phyloP scores from a whole-genome alignment of 208 protist species.

The Leishmania lainsoni region DNA sequence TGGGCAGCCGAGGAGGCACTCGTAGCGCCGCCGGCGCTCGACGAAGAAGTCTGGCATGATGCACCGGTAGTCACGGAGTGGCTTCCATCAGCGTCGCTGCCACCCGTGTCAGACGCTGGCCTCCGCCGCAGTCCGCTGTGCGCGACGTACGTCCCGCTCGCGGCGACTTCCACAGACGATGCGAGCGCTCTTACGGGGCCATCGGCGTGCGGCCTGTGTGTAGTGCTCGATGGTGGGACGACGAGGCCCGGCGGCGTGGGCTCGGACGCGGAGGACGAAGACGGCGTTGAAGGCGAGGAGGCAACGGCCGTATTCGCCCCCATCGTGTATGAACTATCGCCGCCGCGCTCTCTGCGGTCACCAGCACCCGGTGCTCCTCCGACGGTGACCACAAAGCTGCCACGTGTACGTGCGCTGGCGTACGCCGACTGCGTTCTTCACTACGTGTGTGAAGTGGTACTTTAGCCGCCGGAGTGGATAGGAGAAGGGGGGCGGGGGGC shows the following conservation, averaged over 20 bases:
- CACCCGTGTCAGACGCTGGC: background rate
- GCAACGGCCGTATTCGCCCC: background rate
- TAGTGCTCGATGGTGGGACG: conserved; percentile 7
- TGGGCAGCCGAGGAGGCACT: conserved; percentile 15
- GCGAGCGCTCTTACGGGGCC: background rate
- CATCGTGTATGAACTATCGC: conserved; percentile 14
- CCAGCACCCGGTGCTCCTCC: background rate
- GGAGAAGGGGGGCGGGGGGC: background rate
- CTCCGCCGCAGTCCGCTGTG: conserved; percentile 1
- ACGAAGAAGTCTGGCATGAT: background rate
- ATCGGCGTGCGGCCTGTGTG: background rate
- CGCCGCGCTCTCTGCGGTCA: conserved; percentile 6
- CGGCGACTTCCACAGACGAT: background rate
- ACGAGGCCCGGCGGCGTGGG: background rate
- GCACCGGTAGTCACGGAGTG: conserved; percentile 10
- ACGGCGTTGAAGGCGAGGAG: background rate
- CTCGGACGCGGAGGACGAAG: background rate
- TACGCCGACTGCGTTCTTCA: conserved; percentile 4
- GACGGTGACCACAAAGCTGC: background rate
- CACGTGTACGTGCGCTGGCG: conserved; percentile 9
- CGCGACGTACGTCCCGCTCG: conserved; percentile 10
- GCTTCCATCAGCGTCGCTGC: background rate
- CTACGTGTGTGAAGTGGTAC: conserved; percentile 10
- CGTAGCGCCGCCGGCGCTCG: background rate
- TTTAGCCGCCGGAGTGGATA: background rate